Evolutionary conservation across 2,329 filamentous ascomycete genomes (phyloP).

Genomic region (Calycina herbarum): DNA sequence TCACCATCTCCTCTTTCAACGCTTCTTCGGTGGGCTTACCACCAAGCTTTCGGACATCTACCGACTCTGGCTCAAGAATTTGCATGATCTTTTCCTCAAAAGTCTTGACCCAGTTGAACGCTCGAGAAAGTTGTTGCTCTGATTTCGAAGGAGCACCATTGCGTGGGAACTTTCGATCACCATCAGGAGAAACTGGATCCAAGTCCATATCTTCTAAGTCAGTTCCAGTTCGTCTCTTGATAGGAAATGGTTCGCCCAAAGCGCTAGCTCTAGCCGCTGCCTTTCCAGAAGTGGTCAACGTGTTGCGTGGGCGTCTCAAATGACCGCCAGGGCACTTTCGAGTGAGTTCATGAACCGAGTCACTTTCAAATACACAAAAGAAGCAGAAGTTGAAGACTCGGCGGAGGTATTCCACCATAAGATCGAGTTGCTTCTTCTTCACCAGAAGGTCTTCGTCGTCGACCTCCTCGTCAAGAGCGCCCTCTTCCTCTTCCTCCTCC

Average conservation of each 20-base stretch:
- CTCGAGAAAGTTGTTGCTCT: constrained; percentile 88
- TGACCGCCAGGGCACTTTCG: constrained; percentile 98
- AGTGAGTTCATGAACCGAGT: constrained; percentile 93
- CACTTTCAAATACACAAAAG: constrained; percentile 98
- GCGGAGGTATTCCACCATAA: constrained; percentile 93
- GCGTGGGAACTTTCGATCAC: constrained; percentile 69
- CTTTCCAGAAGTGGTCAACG: constrained; percentile 79
- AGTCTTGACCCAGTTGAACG: constrained; percentile 98
- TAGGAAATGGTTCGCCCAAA: constrained; percentile 77
- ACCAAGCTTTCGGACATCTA: constrained; percentile 86
- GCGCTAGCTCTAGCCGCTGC: constrained; percentile 84
- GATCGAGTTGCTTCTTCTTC: constrained; percentile 96
- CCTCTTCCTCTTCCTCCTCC: constrained; percentile 67
- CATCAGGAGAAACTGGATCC: constrained; percentile 63
- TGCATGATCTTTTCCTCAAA: constrained; percentile 97
- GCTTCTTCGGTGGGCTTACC: constrained; percentile 85
- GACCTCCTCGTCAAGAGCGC: constrained; percentile 70
- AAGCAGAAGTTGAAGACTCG: constrained; percentile 99
- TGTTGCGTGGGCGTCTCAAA: constrained; percentile 84
- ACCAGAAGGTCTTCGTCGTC: constrained; percentile 87
- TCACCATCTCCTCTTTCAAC: constrained; percentile 78
- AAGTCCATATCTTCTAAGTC: constrained; percentile 50
- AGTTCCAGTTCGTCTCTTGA: constrained; percentile 66
- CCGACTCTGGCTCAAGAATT: constrained; percentile 84
- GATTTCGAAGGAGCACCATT: constrained; percentile 67